A percentile compares a stretch with the other conserved stretches of the same genome.
Conservation (phyloP, 129 eudicot species). For the Erigeron canadensis region DNA sequence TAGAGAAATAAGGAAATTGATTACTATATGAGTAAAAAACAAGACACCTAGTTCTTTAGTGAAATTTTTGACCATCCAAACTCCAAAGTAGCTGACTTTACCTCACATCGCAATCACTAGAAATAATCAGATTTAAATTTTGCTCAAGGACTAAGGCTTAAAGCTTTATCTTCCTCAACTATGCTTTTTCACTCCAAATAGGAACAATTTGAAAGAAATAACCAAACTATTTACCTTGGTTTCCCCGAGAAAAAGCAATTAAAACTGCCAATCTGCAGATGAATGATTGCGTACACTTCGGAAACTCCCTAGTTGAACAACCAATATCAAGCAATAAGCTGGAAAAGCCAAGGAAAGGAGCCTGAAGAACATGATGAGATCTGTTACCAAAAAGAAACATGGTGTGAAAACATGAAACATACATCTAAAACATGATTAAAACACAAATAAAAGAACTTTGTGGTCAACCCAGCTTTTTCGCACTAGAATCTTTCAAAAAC, state of each 20-base stretch:
- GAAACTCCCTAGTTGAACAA: not conserved
- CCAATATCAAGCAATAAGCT: constrained; percentile 18
- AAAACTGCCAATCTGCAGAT: constrained; percentile 92
- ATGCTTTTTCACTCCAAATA: not conserved
- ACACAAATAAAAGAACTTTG: constrained; percentile 5
- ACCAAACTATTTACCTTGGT: constrained; percentile 66
- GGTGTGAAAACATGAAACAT: constrained; percentile 19
- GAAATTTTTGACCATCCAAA: too few relatives aligned
- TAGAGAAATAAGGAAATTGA: too few relatives aligned
- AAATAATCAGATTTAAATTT: too few relatives aligned
- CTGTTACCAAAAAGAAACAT: constrained; percentile 47
- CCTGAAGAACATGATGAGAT: constrained; percentile 90
- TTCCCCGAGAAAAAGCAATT: constrained; percentile 99
- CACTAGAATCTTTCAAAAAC: not conserved
- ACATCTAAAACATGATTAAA: constrained; percentile 2
- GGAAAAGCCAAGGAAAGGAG: constrained; percentile 55
- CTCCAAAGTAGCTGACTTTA: too few relatives aligned
- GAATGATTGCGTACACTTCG: constrained; percentile 13
- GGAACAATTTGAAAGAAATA: not conserved
- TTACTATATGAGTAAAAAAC: too few relatives aligned
- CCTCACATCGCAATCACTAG: too few relatives aligned
- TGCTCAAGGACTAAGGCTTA: too few relatives aligned
- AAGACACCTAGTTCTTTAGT: too few relatives aligned
- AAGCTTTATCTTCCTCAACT: too few relatives aligned
- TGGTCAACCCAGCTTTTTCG: not conserved